These are phyloP conservation scores for Pleurotus eryngii DNA, from an alignment of 768 basidiomycete species.

Conservation along the genomic window DNA sequence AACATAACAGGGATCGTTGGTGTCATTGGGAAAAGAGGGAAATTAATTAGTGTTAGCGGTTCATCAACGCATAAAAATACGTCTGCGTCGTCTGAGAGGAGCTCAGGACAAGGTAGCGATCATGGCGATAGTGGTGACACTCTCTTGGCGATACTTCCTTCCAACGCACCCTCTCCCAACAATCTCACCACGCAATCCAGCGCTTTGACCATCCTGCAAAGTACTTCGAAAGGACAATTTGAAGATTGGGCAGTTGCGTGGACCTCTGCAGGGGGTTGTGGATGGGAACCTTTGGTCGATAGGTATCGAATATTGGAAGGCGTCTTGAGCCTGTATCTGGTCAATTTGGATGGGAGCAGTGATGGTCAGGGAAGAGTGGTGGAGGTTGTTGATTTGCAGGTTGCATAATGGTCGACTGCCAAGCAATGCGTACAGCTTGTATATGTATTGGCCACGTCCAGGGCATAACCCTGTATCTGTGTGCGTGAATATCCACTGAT, in stretches of 20 bases:
- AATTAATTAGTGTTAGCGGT: slow-evolving; percentile 19
- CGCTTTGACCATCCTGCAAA: slow-evolving; percentile 25
- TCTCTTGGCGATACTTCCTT: slow-evolving; percentile 28
- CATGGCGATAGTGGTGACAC: not conserved
- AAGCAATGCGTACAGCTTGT: no score
- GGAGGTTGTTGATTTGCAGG: no score
- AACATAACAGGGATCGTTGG: slow-evolving; percentile 33
- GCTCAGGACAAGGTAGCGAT: not conserved
- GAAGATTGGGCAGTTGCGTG: slow-evolving; percentile 29
- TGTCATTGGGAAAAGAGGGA: slow-evolving; percentile 35
- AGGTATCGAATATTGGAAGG: slow-evolving; percentile 27
- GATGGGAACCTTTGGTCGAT: slow-evolving; percentile 31
- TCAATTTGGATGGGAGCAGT: slow-evolving; percentile 13
- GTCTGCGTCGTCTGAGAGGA: not conserved
- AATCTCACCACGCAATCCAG: slow-evolving; percentile 19
- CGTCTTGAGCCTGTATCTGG: slow-evolving; percentile 28
- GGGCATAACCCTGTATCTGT: no score
- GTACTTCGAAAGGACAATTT: slow-evolving; percentile 28
- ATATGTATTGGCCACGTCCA: no score
- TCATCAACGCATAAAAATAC: not conserved
- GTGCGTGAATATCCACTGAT: no score
- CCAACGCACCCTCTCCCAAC: slow-evolving; percentile 19
- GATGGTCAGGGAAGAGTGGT: no score
- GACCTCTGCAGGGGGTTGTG: slow-evolving; percentile 26
- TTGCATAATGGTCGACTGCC: no score